Evolutionary conservation across 2,329 filamentous ascomycete genomes (phyloP), one percentile per base, ranked within the genome.

Genomic region (Colletotrichum sp.): DNA sequence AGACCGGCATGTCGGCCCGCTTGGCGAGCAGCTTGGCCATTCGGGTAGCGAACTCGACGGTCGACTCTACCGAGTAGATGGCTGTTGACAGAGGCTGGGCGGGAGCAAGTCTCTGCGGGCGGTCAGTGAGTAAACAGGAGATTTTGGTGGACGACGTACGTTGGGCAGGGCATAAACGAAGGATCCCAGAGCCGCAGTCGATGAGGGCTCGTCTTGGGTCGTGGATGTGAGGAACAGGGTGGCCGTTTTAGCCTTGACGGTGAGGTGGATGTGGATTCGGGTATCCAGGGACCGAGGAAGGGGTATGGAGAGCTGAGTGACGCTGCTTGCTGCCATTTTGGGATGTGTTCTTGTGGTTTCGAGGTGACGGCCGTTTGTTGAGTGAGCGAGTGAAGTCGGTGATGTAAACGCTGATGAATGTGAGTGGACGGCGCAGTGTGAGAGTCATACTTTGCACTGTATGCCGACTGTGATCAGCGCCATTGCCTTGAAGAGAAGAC

Each of bases 91-190:
- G 84, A 76, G 94, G 89, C 82, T 94, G 89, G 77, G 83, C 83
- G 76, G 90, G 83, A 74, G 90, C 86, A 79, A 88, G 87, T 81
- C 83, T 85, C 88, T 90, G 78, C n/a, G 7, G 36, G 13, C 29
- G 7, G 18, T 47, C 18, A 24, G 65, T 29, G 15, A 4, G 31
- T 43, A n/a, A 3, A 8, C 59, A 16, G 15, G 38, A n/a, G 8
- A 16, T 51, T 74, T 33, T 65, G 27, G n/a, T 16, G 6, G 27
- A 36, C n/a, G 24, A 62, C 86, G 78, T 86, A 98, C 97, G 85
- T 98, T 94, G 18, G 97, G 96, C 82, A 99, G 90, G 4, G 96
- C 94, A 81, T 98, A 98, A 59, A 98, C 94, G 80, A 98, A 96
- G 64, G 95, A 98, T 5, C 97, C 96, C 83, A 98, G 89, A 64